Conservation (phyloP, 306 rosid genomes). For the Trichosanthes truncata region DNA sequence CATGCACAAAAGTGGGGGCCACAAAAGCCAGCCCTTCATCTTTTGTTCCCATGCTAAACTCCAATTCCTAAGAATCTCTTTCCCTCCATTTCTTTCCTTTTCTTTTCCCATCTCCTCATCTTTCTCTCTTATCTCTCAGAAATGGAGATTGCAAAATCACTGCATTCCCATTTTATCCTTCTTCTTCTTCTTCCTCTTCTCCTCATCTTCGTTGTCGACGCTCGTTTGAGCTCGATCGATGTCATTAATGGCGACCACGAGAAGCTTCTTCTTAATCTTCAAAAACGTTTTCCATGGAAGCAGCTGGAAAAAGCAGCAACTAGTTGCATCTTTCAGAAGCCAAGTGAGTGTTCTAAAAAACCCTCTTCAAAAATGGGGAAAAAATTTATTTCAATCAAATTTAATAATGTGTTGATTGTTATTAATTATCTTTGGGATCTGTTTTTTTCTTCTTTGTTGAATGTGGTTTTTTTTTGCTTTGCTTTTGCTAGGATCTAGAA, state of each 20-base stretch:
- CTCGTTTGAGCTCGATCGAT: slow-evolving; percentile 27
- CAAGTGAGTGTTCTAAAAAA: slow-evolving; percentile 35
- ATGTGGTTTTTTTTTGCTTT: background rate
- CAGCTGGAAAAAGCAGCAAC: background rate
- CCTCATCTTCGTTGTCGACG: slow-evolving; percentile 14
- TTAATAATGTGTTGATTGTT: slow-evolving; percentile 6
- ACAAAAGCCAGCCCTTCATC: slow-evolving; percentile 55
- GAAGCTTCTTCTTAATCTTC: slow-evolving; percentile 29
- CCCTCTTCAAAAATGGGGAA: background rate
- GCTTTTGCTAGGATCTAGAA: slow-evolving; percentile 23
- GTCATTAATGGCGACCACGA: slow-evolving; percentile 17
- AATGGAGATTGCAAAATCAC: slow-evolving; percentile 25
- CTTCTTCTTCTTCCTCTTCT: slow-evolving; percentile 16
- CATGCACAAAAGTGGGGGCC: slow-evolving; percentile 72
- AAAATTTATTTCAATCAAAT: background rate
- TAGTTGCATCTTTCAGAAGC: slow-evolving; percentile 23
- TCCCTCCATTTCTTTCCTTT: background rate
- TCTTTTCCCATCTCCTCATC: background rate
- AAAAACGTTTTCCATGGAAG: slow-evolving; percentile 19
- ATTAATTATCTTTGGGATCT: slow-evolving; percentile 29
- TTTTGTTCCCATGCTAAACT: slow-evolving; percentile 74
- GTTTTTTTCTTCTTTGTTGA: background rate
- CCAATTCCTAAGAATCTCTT: slow-evolving; percentile 56
- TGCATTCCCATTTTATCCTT: background rate
- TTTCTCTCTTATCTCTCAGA: slow-evolving; percentile 6